Evolutionary conservation across 805 yeast genomes (phyloP), one percentile per base, ranked within the genome.

Genomic region (Candida pseudofarinosa): DNA sequence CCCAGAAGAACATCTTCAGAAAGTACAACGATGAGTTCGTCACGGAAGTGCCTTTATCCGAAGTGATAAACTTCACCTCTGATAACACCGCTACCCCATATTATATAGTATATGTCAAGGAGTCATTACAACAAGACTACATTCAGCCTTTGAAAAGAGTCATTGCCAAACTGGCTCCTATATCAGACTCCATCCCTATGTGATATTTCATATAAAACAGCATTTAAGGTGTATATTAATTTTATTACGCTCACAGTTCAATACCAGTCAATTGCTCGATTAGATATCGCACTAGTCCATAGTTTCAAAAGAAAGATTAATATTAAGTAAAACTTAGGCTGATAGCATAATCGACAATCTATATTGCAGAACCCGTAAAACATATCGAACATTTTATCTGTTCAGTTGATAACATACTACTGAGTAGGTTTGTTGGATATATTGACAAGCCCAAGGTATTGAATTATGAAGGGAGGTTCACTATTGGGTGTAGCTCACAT

Each of bases 21-120:
- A 90, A 88, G 67, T 93, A 93, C 62, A 93, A 93, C 57, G 99
- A 93, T 66, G 98, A 93, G 55, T 74, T 76, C n/a, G 95, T 93
- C n/a, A 80, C 88, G 2, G 95, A 84, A 49, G 97, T 85, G 1
- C 67, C 79, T 0, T 67, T 72, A 1, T 60, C 69, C 4, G 88
- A 85, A 56, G 86, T 86, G 3, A 77, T 83, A 60, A 81, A 85
- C 58, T 81, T 81, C 45, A 67, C 63, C 23, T 77, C 72, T 36
- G 82, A 79, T 0, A 88, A 88, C 58, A 83, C 88, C 0, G 97
- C 97, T 0, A 93, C 98, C 1, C 98, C 99, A 3, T 91, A 91
- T 55, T 91, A 87, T 60, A 70, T 93, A 39, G 96, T 87, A 0
- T 91, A 87, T 58, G 87, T 87, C 20, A 79, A 79, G 52, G 81